Evolutionary conservation across 2,329 filamentous ascomycete genomes (phyloP), one percentile per base, ranked within the genome.

Genomic region (Elsinoe perseae): DNA sequence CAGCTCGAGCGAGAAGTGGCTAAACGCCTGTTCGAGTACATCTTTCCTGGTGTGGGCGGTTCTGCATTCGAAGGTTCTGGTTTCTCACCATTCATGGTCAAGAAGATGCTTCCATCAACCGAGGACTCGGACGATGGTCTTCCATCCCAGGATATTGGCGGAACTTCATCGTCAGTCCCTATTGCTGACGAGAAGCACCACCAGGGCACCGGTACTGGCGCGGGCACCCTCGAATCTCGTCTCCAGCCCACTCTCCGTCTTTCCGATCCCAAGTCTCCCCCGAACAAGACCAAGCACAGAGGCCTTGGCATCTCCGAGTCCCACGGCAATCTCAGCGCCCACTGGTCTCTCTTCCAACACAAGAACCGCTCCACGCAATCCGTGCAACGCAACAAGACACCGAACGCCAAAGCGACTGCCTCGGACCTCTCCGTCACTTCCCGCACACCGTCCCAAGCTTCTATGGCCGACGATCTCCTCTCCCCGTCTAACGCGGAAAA

Each of bases 11-110:
- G 85, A 32, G 91, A 97, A 64, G 85, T 95, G 50, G 92, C 91
- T 43, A 92, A 95, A 73, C 89, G 86, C 63, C 77, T 98, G 1
- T 95, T 98, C 63, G 91, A 96, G 72, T 98, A 98, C 71, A 89
- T 98, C 63, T 98, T 98, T 75, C 95, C 93, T 0, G 89, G 87
- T 9, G 82, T 88, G 63, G 84, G 84, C 69, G 72, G 69, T 63
- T 73, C 71, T 56, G 70, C 68, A 10, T 70, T 66, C 21, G 74
- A 74, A 48, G 71, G 72, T 28, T 80, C 80, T 58, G 78, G 78
- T 32, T 81, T 83, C 55, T 84, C 83, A 4, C 82, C 85, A 0
- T 83, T 85, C 66, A 70, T 79, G 68, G 73, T 80, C 55, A 79
- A 76, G 62, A 72, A 79, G 53, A 76, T 77, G 68, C 66, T 76